Conservation (phyloP, 306 rosid genomes). For the Mimosa pudica region DNA sequence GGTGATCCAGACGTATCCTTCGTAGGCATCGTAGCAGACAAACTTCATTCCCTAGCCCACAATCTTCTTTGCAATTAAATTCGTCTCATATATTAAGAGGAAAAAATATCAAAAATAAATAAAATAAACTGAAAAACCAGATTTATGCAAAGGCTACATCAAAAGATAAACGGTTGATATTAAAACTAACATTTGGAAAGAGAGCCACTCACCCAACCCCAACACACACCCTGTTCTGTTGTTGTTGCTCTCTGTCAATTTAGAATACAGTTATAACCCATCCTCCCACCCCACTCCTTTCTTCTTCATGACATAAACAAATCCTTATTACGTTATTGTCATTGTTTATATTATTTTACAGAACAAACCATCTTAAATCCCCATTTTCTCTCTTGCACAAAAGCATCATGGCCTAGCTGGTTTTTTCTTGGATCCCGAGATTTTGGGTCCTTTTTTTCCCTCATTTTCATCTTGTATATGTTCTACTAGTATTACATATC, state of each 20-base stretch:
- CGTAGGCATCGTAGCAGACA: slow-evolving; percentile 32
- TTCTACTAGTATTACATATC: neutral
- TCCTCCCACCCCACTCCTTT: slow-evolving; percentile 34
- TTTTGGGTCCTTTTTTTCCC: slow-evolving; percentile 44
- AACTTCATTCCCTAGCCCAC: slow-evolving; percentile 15
- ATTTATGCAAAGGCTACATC: slow-evolving; percentile 18
- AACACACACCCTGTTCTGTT: neutral
- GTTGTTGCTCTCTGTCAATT: slow-evolving; percentile 32
- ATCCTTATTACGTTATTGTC: neutral
- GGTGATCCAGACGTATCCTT: slow-evolving; percentile 32
- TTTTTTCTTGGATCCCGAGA: slow-evolving; percentile 73
- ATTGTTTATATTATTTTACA: neutral
- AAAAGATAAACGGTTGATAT: slow-evolving; percentile 16
- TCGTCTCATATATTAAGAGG: neutral
- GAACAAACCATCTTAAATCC: slow-evolving; percentile 49
- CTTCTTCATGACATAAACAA: slow-evolving; percentile 39
- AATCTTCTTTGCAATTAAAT: neutral
- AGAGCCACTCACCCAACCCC: slow-evolving; percentile 29
- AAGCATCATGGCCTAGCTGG: slow-evolving; percentile 70
- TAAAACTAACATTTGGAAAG: slow-evolving; percentile 19
- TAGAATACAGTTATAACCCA: slow-evolving; percentile 44
- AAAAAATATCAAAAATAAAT: slow-evolving; percentile 8
- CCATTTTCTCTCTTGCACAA: slow-evolving; percentile 55
- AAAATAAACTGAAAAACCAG: slow-evolving; percentile 24
- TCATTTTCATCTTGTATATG: neutral